Evolutionary conservation across 2,329 filamentous ascomycete genomes (phyloP), one percentile per base, ranked within the genome.

Genomic region (Monosporascus sp.): DNA sequence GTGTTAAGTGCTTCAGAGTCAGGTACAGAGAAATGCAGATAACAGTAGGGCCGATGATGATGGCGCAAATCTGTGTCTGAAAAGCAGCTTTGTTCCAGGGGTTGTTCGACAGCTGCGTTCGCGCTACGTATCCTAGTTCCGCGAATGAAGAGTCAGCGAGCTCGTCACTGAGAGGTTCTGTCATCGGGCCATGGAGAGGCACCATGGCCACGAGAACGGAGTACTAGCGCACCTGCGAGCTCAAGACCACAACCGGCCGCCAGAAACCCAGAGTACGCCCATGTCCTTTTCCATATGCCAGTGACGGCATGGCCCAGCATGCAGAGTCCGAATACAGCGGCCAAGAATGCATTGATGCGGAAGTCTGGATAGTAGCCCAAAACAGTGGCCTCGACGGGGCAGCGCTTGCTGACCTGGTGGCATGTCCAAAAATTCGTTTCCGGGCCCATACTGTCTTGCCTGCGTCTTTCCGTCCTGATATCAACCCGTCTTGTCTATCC

Each of bases 21-120:
- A 86, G 76, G 70, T 86, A 86, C 66, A 86, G 79, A 62, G 75
- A 77, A 57, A 82, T 80, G 68, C 81, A 83, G 67, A 85, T 72
- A 54, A 86, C 74, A 31, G 82, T 81, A 3, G 80, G 80, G n/a
- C 72, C 78, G 49, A 83, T 73, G 67, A 83, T 79, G 69, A 83
- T 80, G 67, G 75, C 72, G 68, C 75, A 76, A 65, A 85, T 83
- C 56, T 84, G 80, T 46, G 79, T 75, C 65, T 83, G 68, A 69
- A 85, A 85, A 54, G 76, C 74, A 50, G 69, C 56, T 15, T 72
- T 62, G 66, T 80, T 70, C 76, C 79, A 86, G 3, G 81, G 80
- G 67, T 82, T 81, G 45, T 67, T 47, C 61, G 76, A 67, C 42
- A 84, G 72, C 22, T 76, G 69, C 44, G 77, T 68, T 50, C 82